Conservation (phyloP, 1,284 basidiomycete genomes). For the Sparassis latifolia region DNA sequence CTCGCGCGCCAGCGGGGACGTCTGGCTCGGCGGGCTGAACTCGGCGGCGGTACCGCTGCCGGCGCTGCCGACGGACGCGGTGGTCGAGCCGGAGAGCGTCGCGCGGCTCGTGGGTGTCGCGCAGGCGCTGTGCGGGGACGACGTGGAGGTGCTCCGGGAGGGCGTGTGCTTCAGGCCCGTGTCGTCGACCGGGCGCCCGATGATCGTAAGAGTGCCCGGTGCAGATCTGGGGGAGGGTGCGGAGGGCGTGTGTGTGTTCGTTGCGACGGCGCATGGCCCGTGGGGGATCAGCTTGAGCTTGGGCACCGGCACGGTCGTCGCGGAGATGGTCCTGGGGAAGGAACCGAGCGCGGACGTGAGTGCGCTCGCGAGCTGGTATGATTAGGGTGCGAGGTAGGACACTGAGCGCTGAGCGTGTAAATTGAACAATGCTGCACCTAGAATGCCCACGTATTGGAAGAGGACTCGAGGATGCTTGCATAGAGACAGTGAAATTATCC, state of each 20-base stretch:
- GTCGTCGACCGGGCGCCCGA: constrained; percentile 23
- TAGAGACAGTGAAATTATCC: too few relatives aligned
- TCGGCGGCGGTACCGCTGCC: constrained; percentile 22
- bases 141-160: constrained; percentile 19
- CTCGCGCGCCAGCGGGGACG: constrained; percentile 26
- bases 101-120: constrained; percentile 19
- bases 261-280: constrained; percentile 30
- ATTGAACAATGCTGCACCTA: too few relatives aligned
- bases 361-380: constrained; percentile 21
- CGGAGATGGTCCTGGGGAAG: constrained; percentile 27
- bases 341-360: constrained; percentile 26
- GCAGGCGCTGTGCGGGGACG: constrained; percentile 19
- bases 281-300: constrained; percentile 33
- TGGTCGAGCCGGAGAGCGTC: constrained; percentile 11
- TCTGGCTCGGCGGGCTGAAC: constrained; percentile 33
- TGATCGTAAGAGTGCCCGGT: constrained; percentile 24
- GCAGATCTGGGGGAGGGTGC: constrained; percentile 21
- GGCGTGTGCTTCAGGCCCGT: constrained; percentile 32
- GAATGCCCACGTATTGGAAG: too few relatives aligned
- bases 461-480: too few relatives aligned
- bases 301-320: constrained; percentile 28
- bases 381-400: too few relatives aligned
- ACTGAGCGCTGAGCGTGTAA: too few relatives aligned
- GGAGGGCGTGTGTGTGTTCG: constrained; percentile 23
- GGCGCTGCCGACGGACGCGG: constrained; percentile 19